Evolutionary conservation across 148 eudicot species (phyloP), one percentile per base, ranked within the genome.

Genomic region (Rhododendron henanense): DNA sequence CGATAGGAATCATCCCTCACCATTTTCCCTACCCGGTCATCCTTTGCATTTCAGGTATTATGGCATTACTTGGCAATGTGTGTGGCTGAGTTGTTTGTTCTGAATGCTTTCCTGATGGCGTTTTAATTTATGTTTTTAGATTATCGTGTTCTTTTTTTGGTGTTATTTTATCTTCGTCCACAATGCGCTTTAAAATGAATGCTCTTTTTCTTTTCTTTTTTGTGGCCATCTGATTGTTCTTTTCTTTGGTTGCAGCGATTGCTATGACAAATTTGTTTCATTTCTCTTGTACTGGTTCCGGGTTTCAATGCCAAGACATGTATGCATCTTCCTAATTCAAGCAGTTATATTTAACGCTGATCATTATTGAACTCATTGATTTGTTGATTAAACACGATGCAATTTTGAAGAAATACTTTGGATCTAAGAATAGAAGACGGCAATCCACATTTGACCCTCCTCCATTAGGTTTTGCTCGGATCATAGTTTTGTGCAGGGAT

Each of bases 211-310:
- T 41, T 41, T 41, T 41, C 5, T 1, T 0, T 41, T 14, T 13
- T 61, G 23, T 51, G 71, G 53, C 50, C 51, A 73, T 79, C 59
- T 61, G 47, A 41, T 47, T 65, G 23, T 48, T 86, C 76, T 55
- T 74, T 69, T 76, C 79, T 75, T 45, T 85, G n/a, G 73, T 82
- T 90, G 92, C 95, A 96, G 99, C 37, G 96, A 93, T 67, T 96
- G 99, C 87, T 92, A 92, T 67, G 96, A 93, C 87, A 95, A 92
- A 85, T 53, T 94, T 83, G 96, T 92, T 87, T 92, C 97, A 51
- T 96, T 92, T 90, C 94, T 95, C 82, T 91, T 95, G 84, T 96
- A 95, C 93, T 96, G 98, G 99, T 96, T 92, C 91, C 94, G 99
- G 53, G 81, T 95, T 84, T 91, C 94, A 18, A 35, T 95, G 89